A percentile compares a stretch with the other conserved stretches of the same genome.
Evolutionary conservation across 768 basidiomycete species (phyloP).

Genomic region (Saitozyma sp.): DNA sequence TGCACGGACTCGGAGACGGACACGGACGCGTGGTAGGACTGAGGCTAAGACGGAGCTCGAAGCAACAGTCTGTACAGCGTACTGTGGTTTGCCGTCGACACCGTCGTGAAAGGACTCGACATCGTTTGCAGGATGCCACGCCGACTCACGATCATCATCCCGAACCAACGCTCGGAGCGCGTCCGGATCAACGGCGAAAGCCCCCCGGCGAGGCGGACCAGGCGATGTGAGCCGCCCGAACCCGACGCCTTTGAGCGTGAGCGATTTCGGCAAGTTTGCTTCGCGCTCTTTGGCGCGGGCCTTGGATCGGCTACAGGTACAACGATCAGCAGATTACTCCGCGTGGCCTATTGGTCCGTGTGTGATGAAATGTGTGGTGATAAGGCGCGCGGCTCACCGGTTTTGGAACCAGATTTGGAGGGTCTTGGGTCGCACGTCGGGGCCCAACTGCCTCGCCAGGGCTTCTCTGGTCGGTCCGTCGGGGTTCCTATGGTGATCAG

Average conservation of each 20-base stretch:
- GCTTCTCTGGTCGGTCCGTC: slow-evolving; percentile 31
- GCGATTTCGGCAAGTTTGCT: slow-evolving; percentile 8
- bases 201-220: background rate
- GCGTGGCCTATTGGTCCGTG: background rate
- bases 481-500: slow-evolving; percentile 28
- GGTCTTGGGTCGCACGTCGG: slow-evolving; percentile 35
- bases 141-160: slow-evolving; percentile 31
- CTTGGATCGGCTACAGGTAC: slow-evolving; percentile 29
- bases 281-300: slow-evolving; percentile 40
- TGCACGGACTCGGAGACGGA: too few relatives aligned
- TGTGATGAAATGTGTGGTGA: background rate
- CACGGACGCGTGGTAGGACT: too few relatives aligned
- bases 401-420: slow-evolving; percentile 50
- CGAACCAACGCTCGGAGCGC: slow-evolving; percentile 23
- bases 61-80: too few relatives aligned
- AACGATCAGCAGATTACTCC: background rate
- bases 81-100: too few relatives aligned
- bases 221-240: too few relatives aligned
- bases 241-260: slow-evolving; percentile 3
- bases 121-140: background rate
- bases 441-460: slow-evolving; percentile 28
- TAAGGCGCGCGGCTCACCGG: slow-evolving; percentile 20
- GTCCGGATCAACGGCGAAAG: slow-evolving; percentile 17
- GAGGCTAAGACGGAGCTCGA: too few relatives aligned
- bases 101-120: too few relatives aligned